Evolutionary conservation across 495 filamentous ascomycete species (phyloP).

Genomic region (Jackrogersella multiformis): DNA sequence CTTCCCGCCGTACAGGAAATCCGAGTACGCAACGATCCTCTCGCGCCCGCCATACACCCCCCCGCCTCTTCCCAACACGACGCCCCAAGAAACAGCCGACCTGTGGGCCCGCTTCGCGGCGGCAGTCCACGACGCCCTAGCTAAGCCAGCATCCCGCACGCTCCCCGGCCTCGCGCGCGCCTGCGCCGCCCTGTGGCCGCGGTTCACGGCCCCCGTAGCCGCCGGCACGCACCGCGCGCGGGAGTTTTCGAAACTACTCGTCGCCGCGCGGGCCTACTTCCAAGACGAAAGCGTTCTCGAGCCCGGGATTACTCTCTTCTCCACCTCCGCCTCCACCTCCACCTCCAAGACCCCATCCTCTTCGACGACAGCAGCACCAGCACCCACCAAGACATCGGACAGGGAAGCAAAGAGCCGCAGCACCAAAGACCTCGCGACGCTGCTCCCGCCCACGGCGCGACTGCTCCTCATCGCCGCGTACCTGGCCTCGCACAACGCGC

Average conservation of each 20-base stretch:
- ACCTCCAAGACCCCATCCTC: slow-evolving; percentile 15
- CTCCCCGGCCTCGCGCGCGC: slow-evolving; percentile 67
- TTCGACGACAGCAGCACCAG: background rate
- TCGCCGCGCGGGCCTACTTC: slow-evolving; percentile 76
- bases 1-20: slow-evolving; percentile 85
- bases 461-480: slow-evolving; percentile 87
- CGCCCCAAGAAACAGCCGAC: slow-evolving; percentile 59
- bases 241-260: slow-evolving; percentile 83
- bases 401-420: slow-evolving; percentile 18
- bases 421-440: slow-evolving; percentile 49
- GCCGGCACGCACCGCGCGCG: slow-evolving; percentile 71
- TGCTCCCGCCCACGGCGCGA: slow-evolving; percentile 82
- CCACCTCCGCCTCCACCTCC: slow-evolving; percentile 14
- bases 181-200: slow-evolving; percentile 71
- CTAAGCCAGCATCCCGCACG: slow-evolving; percentile 70
- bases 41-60: slow-evolving; percentile 52
- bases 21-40: slow-evolving; percentile 79
- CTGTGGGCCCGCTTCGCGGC: slow-evolving; percentile 83
- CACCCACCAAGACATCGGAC: slow-evolving; percentile 3
- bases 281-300: slow-evolving; percentile 78
- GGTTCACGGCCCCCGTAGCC: slow-evolving; percentile 72
- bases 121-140: slow-evolving; percentile 77
- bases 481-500: slow-evolving; percentile 87
- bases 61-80: slow-evolving; percentile 50
- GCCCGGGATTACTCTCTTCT: slow-evolving; percentile 68